Evolutionary conservation across 768 basidiomycete genomes (phyloP), one percentile per base, ranked within the genome.

Genomic region (Kwoniella botswanensis): DNA sequence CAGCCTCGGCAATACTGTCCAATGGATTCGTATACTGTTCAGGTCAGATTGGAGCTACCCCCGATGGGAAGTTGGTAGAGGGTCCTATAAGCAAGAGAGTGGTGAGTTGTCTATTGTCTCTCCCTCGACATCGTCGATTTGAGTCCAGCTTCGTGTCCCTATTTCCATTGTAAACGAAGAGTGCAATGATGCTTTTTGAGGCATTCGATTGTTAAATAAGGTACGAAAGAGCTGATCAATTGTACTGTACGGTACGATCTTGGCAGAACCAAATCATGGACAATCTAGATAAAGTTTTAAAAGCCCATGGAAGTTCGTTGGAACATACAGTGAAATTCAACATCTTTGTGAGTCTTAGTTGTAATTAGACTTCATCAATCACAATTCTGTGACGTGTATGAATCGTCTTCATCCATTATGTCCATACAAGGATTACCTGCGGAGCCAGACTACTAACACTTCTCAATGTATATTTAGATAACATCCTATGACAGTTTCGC

Each of bases 21-120:
- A 72, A 75, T 35, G 74, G 74, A 54, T 70, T 75, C 61, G 46
- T 75, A 13, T 75, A 63, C 17, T 59, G 67, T 18, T 72, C 71
- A 42, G 74, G 74, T 41, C 74, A 75, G 41, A 75, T 75, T 35
- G 74, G 74, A 6, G 44, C 63, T 1, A 63, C 42, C 13, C 46
- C 67, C 1, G 68, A 75, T 43, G 74, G 74, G 22, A 67, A 59
- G 43, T 29, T 75, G 2, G 71, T 75, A 4, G 56, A 72, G 41
- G 74, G 74, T 17, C 52, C 68, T 0, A 75, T 75, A 43, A 69
- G 57, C 15, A 59, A 35, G 3, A 55, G 74, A 64, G 71, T 71
- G 35, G 71, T 72, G 57, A 68, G 71, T 72, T 12, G 15, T 17
- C n/a, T 29, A 9, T 9, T 5, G 56, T 9, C 43, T 44, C 43